Percentiles rank a stretch among this genome's conserved stretches.
Conservation (phyloP, 495 filamentous ascomycete genomes). For the Annulohypoxylon nitens region DNA sequence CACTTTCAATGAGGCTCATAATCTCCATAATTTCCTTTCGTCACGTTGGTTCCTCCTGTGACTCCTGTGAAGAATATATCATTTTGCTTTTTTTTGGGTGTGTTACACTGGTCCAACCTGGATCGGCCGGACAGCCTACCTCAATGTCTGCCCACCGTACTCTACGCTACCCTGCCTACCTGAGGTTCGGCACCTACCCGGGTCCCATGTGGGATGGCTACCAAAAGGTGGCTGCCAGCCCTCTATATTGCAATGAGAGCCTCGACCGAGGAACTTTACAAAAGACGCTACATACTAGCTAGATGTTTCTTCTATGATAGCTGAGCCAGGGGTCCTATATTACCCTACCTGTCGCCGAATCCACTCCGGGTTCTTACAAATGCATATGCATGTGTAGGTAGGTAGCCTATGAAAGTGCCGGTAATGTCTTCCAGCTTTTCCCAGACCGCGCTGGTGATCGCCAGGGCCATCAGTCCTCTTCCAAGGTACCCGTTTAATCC, state of each 20-base stretch:
- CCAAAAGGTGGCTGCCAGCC: neutral
- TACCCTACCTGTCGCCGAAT: neutral
- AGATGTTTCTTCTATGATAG: conserved; percentile 7
- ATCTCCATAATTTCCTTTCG: neutral
- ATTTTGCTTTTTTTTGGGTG: conserved; percentile 14
- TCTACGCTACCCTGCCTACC: neutral
- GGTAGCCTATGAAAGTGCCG: conserved; percentile 4
- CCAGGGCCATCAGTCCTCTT: conserved; percentile 48
- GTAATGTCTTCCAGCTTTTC: conserved; percentile 37
- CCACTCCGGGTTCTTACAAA: neutral
- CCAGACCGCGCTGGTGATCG: conserved; percentile 44
- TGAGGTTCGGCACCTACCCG: neutral
- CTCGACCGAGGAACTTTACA: neutral
- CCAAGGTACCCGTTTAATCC: conserved; percentile 49
- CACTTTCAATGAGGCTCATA: conserved; percentile 1
- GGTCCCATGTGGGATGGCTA: neutral
- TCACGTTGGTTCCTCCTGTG: neutral
- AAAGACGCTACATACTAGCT: neutral
- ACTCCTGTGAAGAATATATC: neutral
- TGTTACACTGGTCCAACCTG: conserved; percentile 18
- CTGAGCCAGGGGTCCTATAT: conserved; percentile 8
- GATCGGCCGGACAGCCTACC: neutral
- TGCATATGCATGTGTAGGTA: neutral
- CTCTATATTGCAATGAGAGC: conserved; percentile 25
- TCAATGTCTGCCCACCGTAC: neutral